Evolutionary conservation across 495 filamentous ascomycete genomes (phyloP), one percentile per base, ranked within the genome.

Genomic region (Annulohypoxylon stygium): DNA sequence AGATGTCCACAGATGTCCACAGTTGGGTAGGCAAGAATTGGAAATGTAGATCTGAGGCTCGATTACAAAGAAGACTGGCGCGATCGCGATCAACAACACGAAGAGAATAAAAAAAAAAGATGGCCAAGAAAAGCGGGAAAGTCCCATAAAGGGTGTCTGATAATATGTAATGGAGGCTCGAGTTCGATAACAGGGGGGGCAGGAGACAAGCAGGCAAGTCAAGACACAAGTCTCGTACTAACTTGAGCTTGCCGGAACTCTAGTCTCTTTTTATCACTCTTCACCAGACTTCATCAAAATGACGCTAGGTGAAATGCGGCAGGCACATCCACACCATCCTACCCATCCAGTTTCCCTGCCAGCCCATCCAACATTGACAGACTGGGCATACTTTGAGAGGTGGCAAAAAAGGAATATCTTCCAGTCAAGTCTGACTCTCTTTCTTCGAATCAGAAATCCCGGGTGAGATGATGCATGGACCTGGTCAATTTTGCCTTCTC

Each of bases 351-450:
- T 39, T 6, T 30, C 3, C 66, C 74, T 73, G 62, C 60, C 26
- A 62, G 36, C 11, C 66, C 73, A 75, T 65, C 61, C 26, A 62
- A 57, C 57, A 53, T 23, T 23, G 20, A 23, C 20, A 23, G 20
- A 23, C 20, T 23, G 20, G 20, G 20, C 20, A 23, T 23, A 23
- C 20, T 23, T 23, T 43, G 37, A 50, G 61, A 61, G 36, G 65
- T 76, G 74, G 74, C 69, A 63, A 72, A 73, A 71, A 73, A 30
- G 69, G 69, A 70, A 64, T 60, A 45, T 67, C 58, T 75, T 53
- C 23, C 50, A 51, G 48, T 51, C 10, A 26, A 51, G 48, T 20
- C 48, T 10, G 48, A 33, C 45, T 53, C 16, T 53, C 12, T 63
- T 63, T 71, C 66, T 70, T 69, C 76, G 43, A 74, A 76, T 74